phyloP scores from a whole-genome alignment of 306 rosid species.

The Medicago truncatula region DNA sequence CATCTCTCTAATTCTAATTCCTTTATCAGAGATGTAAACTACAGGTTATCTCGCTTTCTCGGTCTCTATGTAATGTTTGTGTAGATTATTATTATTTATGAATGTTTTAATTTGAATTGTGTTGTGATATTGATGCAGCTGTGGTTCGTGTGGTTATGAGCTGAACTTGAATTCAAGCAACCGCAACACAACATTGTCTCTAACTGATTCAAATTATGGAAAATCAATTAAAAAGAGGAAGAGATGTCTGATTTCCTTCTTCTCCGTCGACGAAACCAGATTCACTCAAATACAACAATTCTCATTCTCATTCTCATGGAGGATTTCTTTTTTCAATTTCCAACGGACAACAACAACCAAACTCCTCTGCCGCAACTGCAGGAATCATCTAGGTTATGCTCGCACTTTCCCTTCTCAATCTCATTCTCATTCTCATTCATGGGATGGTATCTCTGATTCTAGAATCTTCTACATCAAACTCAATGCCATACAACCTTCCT shows the following conservation, averaged over 20 bases:
- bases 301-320: slow-evolving; percentile 33
- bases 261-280: slow-evolving; percentile 47
- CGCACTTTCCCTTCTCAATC: slow-evolving; percentile 27
- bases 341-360: slow-evolving; percentile 29
- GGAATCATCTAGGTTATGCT: slow-evolving; percentile 37
- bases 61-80: not conserved
- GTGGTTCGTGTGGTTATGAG: slow-evolving; percentile 51
- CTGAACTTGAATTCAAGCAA: slow-evolving; percentile 48
- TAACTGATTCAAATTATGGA: slow-evolving; percentile 34
- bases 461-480: slow-evolving; percentile 47
- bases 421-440: not conserved
- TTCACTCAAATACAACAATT: slow-evolving; percentile 45
- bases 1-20: slow-evolving; percentile 32
- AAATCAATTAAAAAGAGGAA: slow-evolving; percentile 36
- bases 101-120: slow-evolving; percentile 1
- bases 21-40: slow-evolving; percentile 43
- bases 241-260: slow-evolving; percentile 45
- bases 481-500: slow-evolving; percentile 35
- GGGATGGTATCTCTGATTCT: slow-evolving; percentile 53
- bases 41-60: slow-evolving; percentile 39
- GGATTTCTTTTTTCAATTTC: slow-evolving; percentile 40
- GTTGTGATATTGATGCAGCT: slow-evolving; percentile 19
- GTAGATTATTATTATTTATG: not conserved
- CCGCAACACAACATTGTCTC: slow-evolving; percentile 36
- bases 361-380: slow-evolving; percentile 46